Base-by-base conservation (phyloP, 2,329 filamentous ascomycete genomes). In the Leptographium flavum region DNA sequence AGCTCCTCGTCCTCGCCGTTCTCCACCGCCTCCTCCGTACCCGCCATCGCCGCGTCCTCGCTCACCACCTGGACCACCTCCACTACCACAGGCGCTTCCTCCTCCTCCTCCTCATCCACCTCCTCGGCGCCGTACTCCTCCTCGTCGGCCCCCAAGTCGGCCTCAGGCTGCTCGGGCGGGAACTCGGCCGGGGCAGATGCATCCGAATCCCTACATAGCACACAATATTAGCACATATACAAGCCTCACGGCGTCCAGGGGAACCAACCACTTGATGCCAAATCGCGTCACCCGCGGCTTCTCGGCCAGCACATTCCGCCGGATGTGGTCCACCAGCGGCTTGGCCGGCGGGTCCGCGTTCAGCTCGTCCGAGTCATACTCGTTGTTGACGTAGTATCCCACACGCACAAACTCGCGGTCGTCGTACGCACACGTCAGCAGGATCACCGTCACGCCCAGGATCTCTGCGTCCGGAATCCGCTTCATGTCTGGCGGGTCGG, bases 351-450 rank as follows among this genome's bases (percentile, higher is more conserved):
- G 92, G 56, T 96, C 88, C 40, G 82, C 79, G 56, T 79, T 83
- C 51, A 98, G 74, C 62, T 94, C 86, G 57, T 93, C 87, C 23
- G 84, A 83, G 55, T 94, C 87, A 63, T 98, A 98, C 64, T 98
- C 93, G 58, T 98, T 98, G 73, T 96, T 98, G 58, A 98, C 92
- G 56, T 98, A 98, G 75, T 98, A 98, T 50, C 92, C 92, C 36
- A 98, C 90, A 53, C 92, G 87, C 33, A 98, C 87, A 57, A 98
- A 98, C 64, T 98, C 92, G 58, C 92, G 80, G 45, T 84, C 83
- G 58, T 98, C 92, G 67, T 98, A 98, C 63, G 87, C 84, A 67
- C 92, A 96, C 47, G 87, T 94, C 53, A 98, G 76, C 46, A 98
- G 81, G 56, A 98, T 87, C 57, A 98, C 92, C 4, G 92, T 98